phyloP scores from a whole-genome alignment of 1,284 basidiomycete genomes.

The Sphaerobolus stellatus region DNA sequence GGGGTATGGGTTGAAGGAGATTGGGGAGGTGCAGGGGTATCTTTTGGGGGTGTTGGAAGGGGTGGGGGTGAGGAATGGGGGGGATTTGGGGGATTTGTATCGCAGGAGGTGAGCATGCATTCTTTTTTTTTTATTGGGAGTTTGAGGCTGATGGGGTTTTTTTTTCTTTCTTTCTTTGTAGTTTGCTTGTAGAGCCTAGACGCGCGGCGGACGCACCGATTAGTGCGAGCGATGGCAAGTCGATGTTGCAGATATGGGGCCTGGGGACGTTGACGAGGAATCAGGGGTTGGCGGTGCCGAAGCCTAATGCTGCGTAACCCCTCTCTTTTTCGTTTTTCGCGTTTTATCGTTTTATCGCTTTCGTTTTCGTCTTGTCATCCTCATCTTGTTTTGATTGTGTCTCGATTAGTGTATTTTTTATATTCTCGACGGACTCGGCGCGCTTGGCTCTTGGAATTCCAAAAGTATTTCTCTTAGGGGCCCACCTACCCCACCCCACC shows the following conservation, averaged over 20 bases:
- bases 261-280: constrained; percentile 10
- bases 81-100: constrained; percentile 78
- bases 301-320: not conserved
- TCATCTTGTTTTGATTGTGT: not conserved
- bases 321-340: too few species aligned
- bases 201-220: constrained; percentile 64
- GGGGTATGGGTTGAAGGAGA: constrained; percentile 77
- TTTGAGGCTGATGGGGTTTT: too few species aligned
- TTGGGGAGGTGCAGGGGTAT: constrained; percentile 82
- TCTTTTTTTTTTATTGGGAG: too few species aligned
- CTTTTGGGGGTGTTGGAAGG: constrained; percentile 71
- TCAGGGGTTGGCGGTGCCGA: not conserved
- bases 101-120: constrained; percentile 63
- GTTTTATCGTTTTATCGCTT: too few species aligned
- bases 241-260: constrained; percentile 11
- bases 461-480: too few species aligned
- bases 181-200: constrained; percentile 76
- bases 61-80: constrained; percentile 60
- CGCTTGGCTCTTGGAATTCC: too few species aligned
- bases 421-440: not conserved
- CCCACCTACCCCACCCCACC: too few species aligned
- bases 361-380: not conserved
- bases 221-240: constrained; percentile 7
- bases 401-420: not conserved
- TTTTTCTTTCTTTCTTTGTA: constrained; percentile 35